Evolutionary conservation across 2,329 filamentous ascomycete species (phyloP).

Genomic region (Colletotrichum eremochloae): DNA sequence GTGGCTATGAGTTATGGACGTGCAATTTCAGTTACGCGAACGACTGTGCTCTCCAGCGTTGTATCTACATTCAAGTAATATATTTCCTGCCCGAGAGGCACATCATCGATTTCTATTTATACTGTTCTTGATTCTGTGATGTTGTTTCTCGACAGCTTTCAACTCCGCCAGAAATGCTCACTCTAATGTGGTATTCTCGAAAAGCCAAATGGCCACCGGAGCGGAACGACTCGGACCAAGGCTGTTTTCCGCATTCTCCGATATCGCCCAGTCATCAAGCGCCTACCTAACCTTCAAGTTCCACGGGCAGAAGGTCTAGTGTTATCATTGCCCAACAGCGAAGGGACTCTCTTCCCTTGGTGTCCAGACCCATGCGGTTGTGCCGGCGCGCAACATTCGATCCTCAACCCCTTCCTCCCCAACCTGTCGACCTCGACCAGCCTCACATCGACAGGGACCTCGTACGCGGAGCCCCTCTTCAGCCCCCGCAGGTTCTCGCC

Average conservation of each 20-base stretch:
- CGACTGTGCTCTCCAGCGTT: neutral
- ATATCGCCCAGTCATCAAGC: neutral
- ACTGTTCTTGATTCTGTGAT: too few species aligned
- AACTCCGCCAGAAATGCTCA: neutral
- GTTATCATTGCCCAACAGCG: neutral
- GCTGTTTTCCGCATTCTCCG: neutral
- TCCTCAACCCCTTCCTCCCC: constrained; percentile 5
- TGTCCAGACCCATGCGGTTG: neutral
- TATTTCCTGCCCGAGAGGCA: neutral
- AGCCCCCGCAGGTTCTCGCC: too few species aligned
- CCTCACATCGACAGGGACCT: constrained; percentile 3
- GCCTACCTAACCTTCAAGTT: too few species aligned
- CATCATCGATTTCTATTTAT: rapidly evolving
- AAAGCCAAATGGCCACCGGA: neutral
- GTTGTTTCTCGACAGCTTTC: neutral
- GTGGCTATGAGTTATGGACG: neutral
- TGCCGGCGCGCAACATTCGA: neutral
- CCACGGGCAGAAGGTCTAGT: neutral
- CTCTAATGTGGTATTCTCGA: neutral
- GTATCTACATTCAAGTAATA: neutral
- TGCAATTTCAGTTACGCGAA: too few species aligned
- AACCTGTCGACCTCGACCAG: constrained; percentile 6
- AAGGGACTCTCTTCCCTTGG: neutral
- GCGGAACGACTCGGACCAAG: neutral
- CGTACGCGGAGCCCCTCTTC: neutral